phyloP scores from a whole-genome alignment of 805 yeast species.

The Candida tibetensis region DNA sequence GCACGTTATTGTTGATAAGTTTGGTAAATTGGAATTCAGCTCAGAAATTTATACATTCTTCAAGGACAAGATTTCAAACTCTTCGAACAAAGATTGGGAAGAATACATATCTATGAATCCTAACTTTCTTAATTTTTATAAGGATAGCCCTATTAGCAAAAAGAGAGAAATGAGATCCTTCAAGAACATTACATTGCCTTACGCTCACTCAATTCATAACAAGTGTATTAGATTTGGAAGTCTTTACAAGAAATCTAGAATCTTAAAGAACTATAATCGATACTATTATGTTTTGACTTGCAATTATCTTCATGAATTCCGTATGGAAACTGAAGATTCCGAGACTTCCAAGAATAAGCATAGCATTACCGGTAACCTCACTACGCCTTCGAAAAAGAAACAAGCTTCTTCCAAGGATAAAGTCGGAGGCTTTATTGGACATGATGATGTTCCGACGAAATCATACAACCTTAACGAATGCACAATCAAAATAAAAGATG shows the following conservation, averaged over 20 bases:
- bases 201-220: slow-evolving; percentile 36
- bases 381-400: slow-evolving; percentile 11
- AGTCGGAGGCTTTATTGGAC: slow-evolving; percentile 40
- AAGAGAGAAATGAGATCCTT: slow-evolving; percentile 21
- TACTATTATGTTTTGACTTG: slow-evolving; percentile 40
- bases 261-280: slow-evolving; percentile 39
- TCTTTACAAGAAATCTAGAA: slow-evolving; percentile 39
- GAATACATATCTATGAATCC: slow-evolving; percentile 33
- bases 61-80: slow-evolving; percentile 23
- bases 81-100: slow-evolving; percentile 37
- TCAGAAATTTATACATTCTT: slow-evolving; percentile 26
- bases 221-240: slow-evolving; percentile 39
- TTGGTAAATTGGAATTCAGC: slow-evolving; percentile 25
- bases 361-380: slow-evolving; percentile 5
- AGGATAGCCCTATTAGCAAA: slow-evolving; percentile 12
- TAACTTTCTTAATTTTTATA: slow-evolving; percentile 22
- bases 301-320: slow-evolving; percentile 43
- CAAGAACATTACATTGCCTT: slow-evolving; percentile 30
- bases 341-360: slow-evolving; percentile 8
- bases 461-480: slow-evolving; percentile 43
- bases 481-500: slow-evolving; percentile 30
- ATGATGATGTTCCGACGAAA: slow-evolving; percentile 38
- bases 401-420: slow-evolving; percentile 26
- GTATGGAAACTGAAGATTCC: slow-evolving; percentile 24
- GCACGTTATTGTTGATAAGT: slow-evolving; percentile 28